Evolutionary conservation across 768 basidiomycete genomes (phyloP), one percentile per base, ranked within the genome.

Genomic region (Nidularia sp.): DNA sequence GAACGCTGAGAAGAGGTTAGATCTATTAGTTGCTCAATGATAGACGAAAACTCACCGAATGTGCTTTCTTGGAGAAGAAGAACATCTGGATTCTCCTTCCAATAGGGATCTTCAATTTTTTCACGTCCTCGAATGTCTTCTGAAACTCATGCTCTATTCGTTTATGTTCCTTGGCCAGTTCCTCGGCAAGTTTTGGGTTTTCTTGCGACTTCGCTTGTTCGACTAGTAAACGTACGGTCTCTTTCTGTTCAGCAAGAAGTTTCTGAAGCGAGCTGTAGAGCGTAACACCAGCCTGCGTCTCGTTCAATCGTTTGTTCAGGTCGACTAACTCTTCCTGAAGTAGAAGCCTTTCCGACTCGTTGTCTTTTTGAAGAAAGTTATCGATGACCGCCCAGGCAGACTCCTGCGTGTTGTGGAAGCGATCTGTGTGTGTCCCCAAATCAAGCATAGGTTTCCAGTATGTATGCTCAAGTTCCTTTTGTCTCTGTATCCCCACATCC

Each of bases 401-500:
- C 4, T 63, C 36, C 22, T 57, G 53, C 2, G 68, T 69, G 47
- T 66, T 64, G 25, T 56, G 49, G 53, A 75, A 76, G 35, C 74
- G 72, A 10, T 64, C 54, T 15, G 73, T 57, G 5, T 52, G 52
- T 2, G 74, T 71, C 5, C 76, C 75, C 53, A 67, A 63, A 15
- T 69, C 67, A 25, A 77, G 62, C 50, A 74, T 69, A 18, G 69
- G 65, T 54, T 71, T 70, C 71, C 79, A 81, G 58, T 72, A 77
- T 34, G 64, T 66, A 44, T 66, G 66, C 29, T 62, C 62, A 15
- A 80, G 66, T 57, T 77, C 69, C 0, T 48, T 52, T 57, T 81
- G 77, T 5, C 76, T 68, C 13, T 50, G 56, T 33, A 57, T 61
- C 4, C 71, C 75, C 36, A 62, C 18, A 42, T 64, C 66, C 41